Conservation (phyloP, 331 rosid species). For the Cucumis variabilis region DNA sequence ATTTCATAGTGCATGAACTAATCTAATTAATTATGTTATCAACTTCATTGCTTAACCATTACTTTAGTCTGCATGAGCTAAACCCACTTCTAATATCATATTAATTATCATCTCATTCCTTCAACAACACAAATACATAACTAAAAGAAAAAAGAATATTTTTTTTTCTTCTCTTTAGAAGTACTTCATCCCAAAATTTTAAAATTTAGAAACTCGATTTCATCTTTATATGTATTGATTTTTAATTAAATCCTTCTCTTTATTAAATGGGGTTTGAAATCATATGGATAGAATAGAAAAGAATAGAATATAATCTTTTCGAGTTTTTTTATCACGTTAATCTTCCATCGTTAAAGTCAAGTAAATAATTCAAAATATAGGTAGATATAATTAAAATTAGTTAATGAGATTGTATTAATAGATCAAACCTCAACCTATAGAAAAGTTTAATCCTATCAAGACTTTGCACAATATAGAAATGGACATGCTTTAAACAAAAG, state of each 20-base stretch:
- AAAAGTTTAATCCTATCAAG: no score
- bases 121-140: neutral
- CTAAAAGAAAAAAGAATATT: neutral
- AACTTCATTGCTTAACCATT: slow-evolving; percentile 21
- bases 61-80: neutral
- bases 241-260: neutral
- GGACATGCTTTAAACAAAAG: no score
- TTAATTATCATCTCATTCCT: slow-evolving; percentile 6
- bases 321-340: no score
- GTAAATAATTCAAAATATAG: no score
- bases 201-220: neutral
- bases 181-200: neutral
- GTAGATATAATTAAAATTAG: no score
- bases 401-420: no score
- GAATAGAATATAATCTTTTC: no score
- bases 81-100: neutral
- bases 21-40: neutral
- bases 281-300: neutral
- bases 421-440: no score
- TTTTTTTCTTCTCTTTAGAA: neutral
- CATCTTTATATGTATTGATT: neutral
- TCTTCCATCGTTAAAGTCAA: no score
- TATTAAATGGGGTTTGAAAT: neutral
- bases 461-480: no score
- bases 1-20: neutral